Percentiles rank a stretch among this genome's conserved stretches.
phyloP scores from a whole-genome alignment of 352 stramenopile genomes.

The Pythium volutum region DNA sequence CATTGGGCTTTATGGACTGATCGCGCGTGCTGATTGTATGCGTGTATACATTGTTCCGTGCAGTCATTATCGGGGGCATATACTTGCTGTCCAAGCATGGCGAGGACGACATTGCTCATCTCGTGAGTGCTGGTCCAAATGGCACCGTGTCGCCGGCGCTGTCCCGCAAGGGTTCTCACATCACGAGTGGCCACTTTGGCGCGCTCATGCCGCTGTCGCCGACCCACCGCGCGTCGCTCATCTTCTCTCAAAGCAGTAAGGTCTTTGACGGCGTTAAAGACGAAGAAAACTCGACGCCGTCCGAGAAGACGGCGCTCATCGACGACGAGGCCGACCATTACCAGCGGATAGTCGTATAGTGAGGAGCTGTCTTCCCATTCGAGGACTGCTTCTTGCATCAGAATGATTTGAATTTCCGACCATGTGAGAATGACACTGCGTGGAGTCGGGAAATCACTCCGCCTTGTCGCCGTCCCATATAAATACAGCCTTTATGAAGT shows the following conservation, averaged over 20 bases:
- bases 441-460: neutral
- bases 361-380: neutral
- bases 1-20: neutral
- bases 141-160: constrained; percentile 29
- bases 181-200: constrained; percentile 71
- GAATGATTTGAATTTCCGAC: neutral
- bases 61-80: constrained; percentile 84
- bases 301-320: constrained; percentile 29
- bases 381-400: neutral
- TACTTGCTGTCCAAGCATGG: constrained; percentile 80
- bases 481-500: no score
- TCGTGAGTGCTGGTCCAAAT: constrained; percentile 24
- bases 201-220: constrained; percentile 80
- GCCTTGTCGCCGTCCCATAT: neutral
- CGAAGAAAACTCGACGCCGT: constrained; percentile 34
- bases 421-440: neutral
- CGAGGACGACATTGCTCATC: constrained; percentile 40
- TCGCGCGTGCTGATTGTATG: neutral
- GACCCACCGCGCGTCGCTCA: constrained; percentile 37
- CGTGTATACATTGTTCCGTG: neutral
- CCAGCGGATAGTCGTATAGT: constrained; percentile 30
- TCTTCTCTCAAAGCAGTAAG: constrained; percentile 37
- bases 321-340: constrained; percentile 27
- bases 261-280: constrained; percentile 44
- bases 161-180: constrained; percentile 35